These are phyloP conservation scores for Parietaria judaica DNA, from an alignment of 306 rosid species.

Conservation along the genomic window DNA sequence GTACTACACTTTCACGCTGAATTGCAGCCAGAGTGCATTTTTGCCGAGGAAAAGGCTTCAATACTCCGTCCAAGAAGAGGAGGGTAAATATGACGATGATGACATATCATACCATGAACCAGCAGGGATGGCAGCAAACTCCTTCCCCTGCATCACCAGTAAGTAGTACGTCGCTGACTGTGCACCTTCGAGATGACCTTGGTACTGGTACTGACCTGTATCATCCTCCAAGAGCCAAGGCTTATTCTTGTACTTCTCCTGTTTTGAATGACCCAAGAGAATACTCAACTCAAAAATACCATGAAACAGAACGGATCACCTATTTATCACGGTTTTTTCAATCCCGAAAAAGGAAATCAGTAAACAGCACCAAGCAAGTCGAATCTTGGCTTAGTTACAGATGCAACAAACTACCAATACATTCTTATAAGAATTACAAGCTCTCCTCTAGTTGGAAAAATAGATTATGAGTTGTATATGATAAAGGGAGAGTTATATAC, in stretches of 20 bases:
- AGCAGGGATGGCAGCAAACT: slow-evolving; percentile 91
- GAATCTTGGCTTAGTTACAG: background rate
- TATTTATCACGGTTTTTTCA: too few species aligned
- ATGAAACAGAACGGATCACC: background rate
- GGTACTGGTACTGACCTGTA: slow-evolving; percentile 79
- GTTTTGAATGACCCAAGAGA: background rate
- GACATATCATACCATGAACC: slow-evolving; percentile 74
- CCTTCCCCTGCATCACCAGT: slow-evolving; percentile 76
- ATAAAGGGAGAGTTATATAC: slow-evolving; percentile 23
- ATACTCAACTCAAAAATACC: background rate
- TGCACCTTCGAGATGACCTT: slow-evolving; percentile 92
- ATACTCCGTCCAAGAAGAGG: background rate
- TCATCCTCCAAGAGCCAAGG: slow-evolving; percentile 99
- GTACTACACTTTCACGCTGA: too few species aligned
- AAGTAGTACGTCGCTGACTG: slow-evolving; percentile 89
- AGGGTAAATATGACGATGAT: background rate
- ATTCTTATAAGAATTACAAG: background rate
- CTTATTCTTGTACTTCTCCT: slow-evolving; percentile 93
- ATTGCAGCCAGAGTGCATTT: too few species aligned
- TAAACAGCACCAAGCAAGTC: background rate
- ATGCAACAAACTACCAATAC: too few species aligned
- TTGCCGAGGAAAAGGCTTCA: background rate
- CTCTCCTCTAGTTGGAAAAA: background rate
- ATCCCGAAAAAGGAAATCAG: background rate
- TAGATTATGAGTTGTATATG: background rate